phyloP scores from a whole-genome alignment of 1,284 basidiomycete genomes.

The Acaromyces ingoldii region DNA sequence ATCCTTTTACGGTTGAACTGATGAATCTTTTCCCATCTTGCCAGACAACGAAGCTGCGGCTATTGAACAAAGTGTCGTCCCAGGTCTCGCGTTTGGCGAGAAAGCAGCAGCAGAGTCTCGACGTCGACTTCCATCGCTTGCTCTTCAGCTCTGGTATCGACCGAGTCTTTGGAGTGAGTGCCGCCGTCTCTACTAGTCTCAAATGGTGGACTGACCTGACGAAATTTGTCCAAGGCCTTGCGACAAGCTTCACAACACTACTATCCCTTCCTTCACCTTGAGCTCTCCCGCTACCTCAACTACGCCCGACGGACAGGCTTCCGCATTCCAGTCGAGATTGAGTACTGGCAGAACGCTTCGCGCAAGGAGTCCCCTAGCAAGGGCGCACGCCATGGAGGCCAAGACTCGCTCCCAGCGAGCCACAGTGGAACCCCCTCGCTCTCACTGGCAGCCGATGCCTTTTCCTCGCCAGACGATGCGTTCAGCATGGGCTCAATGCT shows the following conservation, averaged over 20 bases:
- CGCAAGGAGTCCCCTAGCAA: no score
- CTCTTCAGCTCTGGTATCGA: constrained; percentile 36
- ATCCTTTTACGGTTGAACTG: neutral
- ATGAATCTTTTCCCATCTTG: neutral
- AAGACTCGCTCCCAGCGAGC: no score
- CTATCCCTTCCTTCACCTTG: constrained; percentile 41
- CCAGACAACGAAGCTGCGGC: constrained; percentile 23
- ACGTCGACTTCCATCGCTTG: constrained; percentile 22
- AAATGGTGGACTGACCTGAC: neutral
- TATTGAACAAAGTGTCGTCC: constrained; percentile 28
- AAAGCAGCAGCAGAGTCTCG: neutral
- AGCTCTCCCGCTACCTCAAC: constrained; percentile 28
- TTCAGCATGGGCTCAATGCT: no score
- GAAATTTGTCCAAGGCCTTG: constrained; percentile 7
- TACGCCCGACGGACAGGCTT: constrained; percentile 8
- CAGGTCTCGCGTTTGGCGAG: constrained; percentile 1
- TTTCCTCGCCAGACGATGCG: no score
- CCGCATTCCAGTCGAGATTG: constrained; percentile 7
- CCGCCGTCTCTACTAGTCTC: neutral
- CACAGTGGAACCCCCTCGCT: no score
- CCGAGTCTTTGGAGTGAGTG: constrained; percentile 19
- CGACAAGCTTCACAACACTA: constrained; percentile 30
- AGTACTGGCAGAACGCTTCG: constrained; percentile 13
- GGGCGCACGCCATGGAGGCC: no score
- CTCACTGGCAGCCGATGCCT: no score